Conservation (phyloP, 345 rosid species). For the Gossypium longicalyx region DNA sequence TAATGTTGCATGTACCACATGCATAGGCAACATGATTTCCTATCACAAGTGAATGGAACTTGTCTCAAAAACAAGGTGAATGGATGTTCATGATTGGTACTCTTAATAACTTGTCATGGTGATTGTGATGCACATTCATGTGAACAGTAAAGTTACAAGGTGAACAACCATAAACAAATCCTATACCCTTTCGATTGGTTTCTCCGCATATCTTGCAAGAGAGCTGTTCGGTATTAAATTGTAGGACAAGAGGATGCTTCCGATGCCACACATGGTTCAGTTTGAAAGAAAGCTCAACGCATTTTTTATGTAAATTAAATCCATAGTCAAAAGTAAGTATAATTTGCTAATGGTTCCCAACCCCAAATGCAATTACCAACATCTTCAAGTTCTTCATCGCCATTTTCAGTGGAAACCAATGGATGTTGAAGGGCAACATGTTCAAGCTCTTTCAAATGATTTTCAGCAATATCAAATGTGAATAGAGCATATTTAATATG, state of each 20-base stretch:
- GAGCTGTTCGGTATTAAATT: not conserved
- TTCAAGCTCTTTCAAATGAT: too few species aligned
- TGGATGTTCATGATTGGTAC: not conserved
- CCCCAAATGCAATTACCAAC: not conserved
- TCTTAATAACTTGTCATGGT: too few species aligned
- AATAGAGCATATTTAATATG: not conserved
- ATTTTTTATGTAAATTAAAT: not conserved
- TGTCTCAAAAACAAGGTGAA: not conserved
- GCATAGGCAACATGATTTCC: not conserved
- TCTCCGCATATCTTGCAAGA: not conserved
- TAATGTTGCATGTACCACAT: not conserved
- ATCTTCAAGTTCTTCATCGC: not conserved
- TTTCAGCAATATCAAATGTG: not conserved
- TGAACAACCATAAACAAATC: not conserved
- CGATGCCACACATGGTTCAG: not conserved
- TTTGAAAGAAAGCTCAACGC: not conserved
- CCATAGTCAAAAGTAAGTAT: not conserved
- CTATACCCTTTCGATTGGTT: fast-evolving
- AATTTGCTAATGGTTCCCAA: not conserved
- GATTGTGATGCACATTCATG: not conserved
- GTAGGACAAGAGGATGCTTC: not conserved
- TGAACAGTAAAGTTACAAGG: not conserved
- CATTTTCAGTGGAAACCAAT: not conserved
- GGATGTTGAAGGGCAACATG: too few species aligned
- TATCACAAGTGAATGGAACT: not conserved